Base-by-base conservation (phyloP, 306 rosid species). In the Cicer chorassanicum region DNA sequence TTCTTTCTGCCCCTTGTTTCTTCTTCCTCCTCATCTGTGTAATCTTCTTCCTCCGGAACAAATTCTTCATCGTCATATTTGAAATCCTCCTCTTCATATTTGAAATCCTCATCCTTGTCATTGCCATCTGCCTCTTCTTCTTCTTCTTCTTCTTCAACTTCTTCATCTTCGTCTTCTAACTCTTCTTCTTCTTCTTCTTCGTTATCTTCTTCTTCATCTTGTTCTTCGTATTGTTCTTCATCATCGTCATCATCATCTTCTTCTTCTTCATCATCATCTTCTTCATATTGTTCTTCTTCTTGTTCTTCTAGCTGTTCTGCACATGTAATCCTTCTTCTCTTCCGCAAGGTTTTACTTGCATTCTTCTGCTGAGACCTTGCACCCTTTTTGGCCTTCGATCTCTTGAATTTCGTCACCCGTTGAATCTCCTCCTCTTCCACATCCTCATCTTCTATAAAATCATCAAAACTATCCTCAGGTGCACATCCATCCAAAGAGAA, bases 31-130 rank as follows among this genome's bases (percentile, higher is more conserved):
- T 80, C 82, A 15, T 87, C 96, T 0, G 89, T 85, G 72, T 68
- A 90, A 78, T 89, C 92, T 70, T 92, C 99, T 76, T 92, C 96
- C 74, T 86, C 91, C 3, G 78, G 85, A n/a, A 84, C 80, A 81
- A 92, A 92, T 65, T 91, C 97, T 77, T 91, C 98, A 70, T 87
- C 92, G 61, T 91, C 96, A 8, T 68, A 82, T 13, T 78, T 76
- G 39, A 70, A 90, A 88, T 57, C 50, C 56, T 77, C 72, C 34
- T 91, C 96, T 40, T 88, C 96, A 6, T 67, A 83, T 13, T 78
- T 80, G 63, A 70, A 88, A 88, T 57, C 75, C 39, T 88, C 95
- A 71, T 91, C 97, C 6, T 87, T 91, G 1, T 88, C 82, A 2
- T 48, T 85, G 12, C 11, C 72, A 45, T 46, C 42, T 57, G 78